Evolutionary conservation across 768 basidiomycete genomes (phyloP).

Genomic region (Boletus insuetus): DNA sequence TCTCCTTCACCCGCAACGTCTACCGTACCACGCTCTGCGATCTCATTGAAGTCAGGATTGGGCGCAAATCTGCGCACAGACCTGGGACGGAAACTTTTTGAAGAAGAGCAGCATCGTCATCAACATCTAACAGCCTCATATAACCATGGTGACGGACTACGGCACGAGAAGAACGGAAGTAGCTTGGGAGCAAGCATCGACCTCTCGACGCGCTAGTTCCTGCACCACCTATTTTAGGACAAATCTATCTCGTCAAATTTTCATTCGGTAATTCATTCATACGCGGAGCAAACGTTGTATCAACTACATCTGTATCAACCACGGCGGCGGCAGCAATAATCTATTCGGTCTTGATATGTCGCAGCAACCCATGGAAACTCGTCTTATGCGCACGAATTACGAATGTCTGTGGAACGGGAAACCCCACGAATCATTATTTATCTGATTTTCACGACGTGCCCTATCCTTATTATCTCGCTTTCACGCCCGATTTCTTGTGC

Average conservation of each 20-base stretch:
- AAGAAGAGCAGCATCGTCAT: slow-evolving; percentile 61
- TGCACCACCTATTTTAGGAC: slow-evolving; percentile 1
- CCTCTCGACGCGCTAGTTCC: slow-evolving; percentile 26
- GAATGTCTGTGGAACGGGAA: slow-evolving; percentile 23
- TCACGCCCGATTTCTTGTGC: slow-evolving; percentile 18
- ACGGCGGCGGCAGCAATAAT: slow-evolving; percentile 23
- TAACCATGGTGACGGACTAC: slow-evolving; percentile 21
- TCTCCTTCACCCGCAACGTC: slow-evolving; percentile 59
- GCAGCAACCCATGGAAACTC: slow-evolving; percentile 22
- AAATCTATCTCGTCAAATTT: slow-evolving; percentile 15
- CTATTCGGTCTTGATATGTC: slow-evolving; percentile 29
- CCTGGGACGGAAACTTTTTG: slow-evolving; percentile 65
- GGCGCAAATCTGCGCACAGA: slow-evolving; percentile 59
- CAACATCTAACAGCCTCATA: slow-evolving; percentile 17
- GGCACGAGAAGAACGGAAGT: slow-evolving; percentile 26
- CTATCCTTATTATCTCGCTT: slow-evolving; percentile 30
- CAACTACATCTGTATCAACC: slow-evolving; percentile 37
- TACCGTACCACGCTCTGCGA: slow-evolving; percentile 29
- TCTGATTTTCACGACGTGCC: slow-evolving; percentile 16
- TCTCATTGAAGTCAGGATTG: slow-evolving; percentile 31
- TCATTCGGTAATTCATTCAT: slow-evolving; percentile 23
- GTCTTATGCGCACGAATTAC: slow-evolving; percentile 25
- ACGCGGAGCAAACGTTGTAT: slow-evolving; percentile 32
- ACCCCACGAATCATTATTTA: slow-evolving; percentile 16
- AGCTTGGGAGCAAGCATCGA: slow-evolving; percentile 32